Evolutionary conservation across 2,329 filamentous ascomycete genomes (phyloP), one percentile per base, ranked within the genome.

Genomic region (Tolypocladium tropicale): DNA sequence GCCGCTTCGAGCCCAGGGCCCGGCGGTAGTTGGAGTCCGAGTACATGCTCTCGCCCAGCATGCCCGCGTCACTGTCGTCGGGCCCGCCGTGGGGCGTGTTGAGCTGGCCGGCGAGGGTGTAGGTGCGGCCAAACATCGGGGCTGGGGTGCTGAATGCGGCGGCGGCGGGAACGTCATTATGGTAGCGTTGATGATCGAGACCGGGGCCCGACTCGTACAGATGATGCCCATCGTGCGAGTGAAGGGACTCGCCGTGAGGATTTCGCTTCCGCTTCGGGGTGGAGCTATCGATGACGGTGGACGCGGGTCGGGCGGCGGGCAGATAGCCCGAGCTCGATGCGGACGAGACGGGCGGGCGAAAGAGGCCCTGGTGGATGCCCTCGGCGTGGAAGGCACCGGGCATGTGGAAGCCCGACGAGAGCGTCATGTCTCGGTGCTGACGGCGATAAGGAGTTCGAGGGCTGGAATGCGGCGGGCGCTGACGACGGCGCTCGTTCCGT

Each of bases 11-110:
- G 1, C 79, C 80, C 2, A 83, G 71, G 0, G 73, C 76, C 52
- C 75, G 74, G 50, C 81, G 72, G 63, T 82, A 83, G 62, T 81
- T 77, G 23, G 78, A 68, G 58, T 84, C 81, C 16, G 80, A 83
- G 63, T 80, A 81, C 57, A 78, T 70, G 65, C 79, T 82, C 55
- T 82, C 78, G 21, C 77, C 78, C 56, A 82, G 68, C 28, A 67
- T 62, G 16, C 68, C 69, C 1, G 16, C 43, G 25, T 48, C 43
- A 52, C 66, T 65, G 25, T 69, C 65, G 2, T 64, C 63, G 10
- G 60, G 59, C 5, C 23, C 23, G 43, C 43, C 43, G 12, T 48
- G 43, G 43, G 78, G 76, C 0, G 77, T 79, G 52, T 78, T 74
- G 53, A 82, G 76, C 63, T 81, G 77, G 21, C 80, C 80, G 7